Base-by-base conservation (phyloP, 306 rosid genomes). In the Glycine latifolia region DNA sequence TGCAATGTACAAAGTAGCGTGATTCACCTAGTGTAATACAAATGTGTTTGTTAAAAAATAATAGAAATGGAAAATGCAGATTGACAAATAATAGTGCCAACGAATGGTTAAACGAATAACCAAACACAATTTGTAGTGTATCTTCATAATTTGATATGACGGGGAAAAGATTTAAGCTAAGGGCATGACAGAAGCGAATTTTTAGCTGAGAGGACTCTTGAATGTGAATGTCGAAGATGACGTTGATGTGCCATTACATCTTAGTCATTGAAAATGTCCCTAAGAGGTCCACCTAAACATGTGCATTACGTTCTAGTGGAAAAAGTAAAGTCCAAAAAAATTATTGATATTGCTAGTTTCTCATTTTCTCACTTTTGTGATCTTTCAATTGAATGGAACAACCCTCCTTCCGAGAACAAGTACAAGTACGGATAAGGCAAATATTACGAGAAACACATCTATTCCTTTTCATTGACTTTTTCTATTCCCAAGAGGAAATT, bases 1-100 rank as follows among this genome's bases (percentile, higher is more conserved):
- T 3, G 7, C 65, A 73, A 17, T 83, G 85, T 77, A 88, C 62
- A 88, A 63, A 78, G 26, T 69, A 31, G 5, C 61, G n/a, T 67
- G 46, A 65, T 77, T 52, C 31, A 15, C 39, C 39, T 2, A 35
- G 39, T 35, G 39, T 35, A 35, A 35, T 8, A n/a, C 16, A 65
- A 44, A 70, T 11, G 54, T 71, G 70, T 70, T 46, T 53, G 56
- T 37, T 37, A 3, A 55, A 6, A 72, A 70, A 3, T 71, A 62
- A 41, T 65, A 62, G 10, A 16, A 63, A 41, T 13, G 69, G 35
- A 81, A 55, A 49, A 43, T 43, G 81, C 41, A 43, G 47, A 43
- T 43, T 7, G 74, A 52, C 3, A 15, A 63, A 63, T 63, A 62
- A 31, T 33, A 11, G 68, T 62, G 15, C 41, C 67, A 20, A 47